Conservation (phyloP, 305 asterid genomes). For the Fraxinus sp. region DNA sequence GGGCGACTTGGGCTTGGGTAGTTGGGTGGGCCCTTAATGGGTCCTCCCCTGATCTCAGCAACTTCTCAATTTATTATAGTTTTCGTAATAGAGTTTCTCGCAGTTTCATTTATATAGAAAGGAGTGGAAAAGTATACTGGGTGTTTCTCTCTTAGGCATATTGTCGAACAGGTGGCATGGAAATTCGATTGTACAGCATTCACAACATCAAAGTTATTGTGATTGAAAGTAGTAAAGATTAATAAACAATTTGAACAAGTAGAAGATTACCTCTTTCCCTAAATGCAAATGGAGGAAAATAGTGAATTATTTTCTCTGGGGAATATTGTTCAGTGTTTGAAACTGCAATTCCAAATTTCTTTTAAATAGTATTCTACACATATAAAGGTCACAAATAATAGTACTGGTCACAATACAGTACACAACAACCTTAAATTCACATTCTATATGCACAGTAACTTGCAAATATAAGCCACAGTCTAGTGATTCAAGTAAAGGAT, state of each 20-base stretch:
- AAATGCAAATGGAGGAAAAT: not conserved
- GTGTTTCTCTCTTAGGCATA: slow-evolving; percentile 29
- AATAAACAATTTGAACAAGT: not conserved
- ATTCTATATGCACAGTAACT: no score
- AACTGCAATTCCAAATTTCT: not conserved
- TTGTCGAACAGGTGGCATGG: slow-evolving; percentile 29
- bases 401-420: no score
- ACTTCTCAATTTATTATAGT: not conserved
- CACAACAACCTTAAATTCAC: no score
- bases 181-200: not conserved
- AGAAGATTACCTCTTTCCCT: not conserved
- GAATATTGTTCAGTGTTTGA: not conserved
- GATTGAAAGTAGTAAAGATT: not conserved
- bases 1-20: no score
- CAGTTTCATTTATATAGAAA: not conserved
- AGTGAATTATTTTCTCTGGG: not conserved
- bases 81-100: not conserved
- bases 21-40: no score
- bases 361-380: no score
- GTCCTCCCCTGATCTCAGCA: not conserved
- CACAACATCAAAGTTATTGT: not conserved
- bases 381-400: no score
- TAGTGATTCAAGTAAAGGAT: no score
- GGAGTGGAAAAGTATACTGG: not conserved
- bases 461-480: no score